A percentile compares a stretch with the other conserved stretches of the same genome.
These are phyloP conservation scores for Penicillium sp. DNA, from an alignment of 2,329 filamentous ascomycete species.

Conservation along the genomic window DNA sequence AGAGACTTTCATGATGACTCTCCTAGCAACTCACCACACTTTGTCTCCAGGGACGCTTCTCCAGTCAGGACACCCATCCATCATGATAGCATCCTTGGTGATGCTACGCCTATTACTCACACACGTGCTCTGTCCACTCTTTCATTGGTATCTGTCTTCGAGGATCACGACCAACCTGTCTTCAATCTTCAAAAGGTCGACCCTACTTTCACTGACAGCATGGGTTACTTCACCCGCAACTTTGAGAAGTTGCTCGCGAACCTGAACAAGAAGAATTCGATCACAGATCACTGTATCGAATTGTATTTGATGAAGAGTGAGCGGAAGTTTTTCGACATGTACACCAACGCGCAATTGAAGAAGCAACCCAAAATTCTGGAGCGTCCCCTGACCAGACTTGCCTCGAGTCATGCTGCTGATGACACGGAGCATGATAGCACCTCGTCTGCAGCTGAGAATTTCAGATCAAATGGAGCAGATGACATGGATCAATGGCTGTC, in stretches of 20 bases:
- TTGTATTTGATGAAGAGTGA: constrained; percentile 64
- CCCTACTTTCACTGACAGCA: constrained; percentile 66
- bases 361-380: constrained; percentile 40
- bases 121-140: constrained; percentile 48
- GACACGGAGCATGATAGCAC: constrained; percentile 39
- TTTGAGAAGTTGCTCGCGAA: constrained; percentile 59
- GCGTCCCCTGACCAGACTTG: constrained; percentile 28
- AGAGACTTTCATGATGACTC: neutral
- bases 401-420: constrained; percentile 41
- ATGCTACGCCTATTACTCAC: constrained; percentile 23
- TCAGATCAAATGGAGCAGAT: constrained; percentile 33
- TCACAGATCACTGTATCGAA: constrained; percentile 62
- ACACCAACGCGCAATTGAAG: constrained; percentile 58
- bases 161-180: constrained; percentile 60
- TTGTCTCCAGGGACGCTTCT: neutral
- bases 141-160: constrained; percentile 58
- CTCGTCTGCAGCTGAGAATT: constrained; percentile 31
- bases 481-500: constrained; percentile 53
- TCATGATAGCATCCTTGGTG: neutral
- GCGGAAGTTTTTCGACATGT: constrained; percentile 64
- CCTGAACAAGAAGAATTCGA: constrained; percentile 59
- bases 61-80: neutral
- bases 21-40: neutral
- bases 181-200: constrained; percentile 67
- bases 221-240: constrained; percentile 59